Base-by-base conservation (phyloP, 352 stramenopile species). In the Phytophthora rubi region DNA sequence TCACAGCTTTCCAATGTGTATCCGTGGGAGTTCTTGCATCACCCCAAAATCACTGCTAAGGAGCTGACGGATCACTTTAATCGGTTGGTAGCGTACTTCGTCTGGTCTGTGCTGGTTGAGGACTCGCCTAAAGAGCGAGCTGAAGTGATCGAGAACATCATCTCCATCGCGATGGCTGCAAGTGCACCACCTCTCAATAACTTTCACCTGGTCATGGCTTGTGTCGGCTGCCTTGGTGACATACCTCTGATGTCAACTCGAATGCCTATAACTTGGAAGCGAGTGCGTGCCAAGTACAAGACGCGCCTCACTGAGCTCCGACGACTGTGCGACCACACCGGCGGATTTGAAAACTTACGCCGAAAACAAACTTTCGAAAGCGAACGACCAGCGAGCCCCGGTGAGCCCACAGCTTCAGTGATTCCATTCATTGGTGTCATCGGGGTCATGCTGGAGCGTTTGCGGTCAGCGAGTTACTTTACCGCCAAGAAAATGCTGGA, bases 141-240 rank as follows among this genome's bases (percentile, higher is more conserved):
- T 13, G 80, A 92, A 18, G 82, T 81, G 26, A 93, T 94, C 32
- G 86, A 93, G 47, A 66, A 77, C 21, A 91, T 94, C 55, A 90
- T 92, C 44, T 75, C 78, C 3, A 87, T 93, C 48, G 86, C 86
- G 1, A 68, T 81, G 8, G 71, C 73, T 4, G 81, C 83, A 5
- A 82, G 71, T 48, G 65, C 55, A 21, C 54, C 83, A 16, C 70
- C 76, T 6, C 61, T 92, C 30, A 82, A 83, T 68, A 94, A 93
- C 52, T 94, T 93, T 52, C 80, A 91, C 59, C 64, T 94, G n/a
- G 82, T 91, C 18, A 92, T 94, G 86, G 83, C 79, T 8, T 92
- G 86, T 26, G 83, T 94, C 0, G 86, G 86, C 5, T 92, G 86
- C 48, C 68, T 94, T 0, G 86, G 86, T 16, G 86, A 92, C 61